Base-by-base conservation (phyloP, 1,139 yeast species). In the Geotrichum phurueaensis region DNA sequence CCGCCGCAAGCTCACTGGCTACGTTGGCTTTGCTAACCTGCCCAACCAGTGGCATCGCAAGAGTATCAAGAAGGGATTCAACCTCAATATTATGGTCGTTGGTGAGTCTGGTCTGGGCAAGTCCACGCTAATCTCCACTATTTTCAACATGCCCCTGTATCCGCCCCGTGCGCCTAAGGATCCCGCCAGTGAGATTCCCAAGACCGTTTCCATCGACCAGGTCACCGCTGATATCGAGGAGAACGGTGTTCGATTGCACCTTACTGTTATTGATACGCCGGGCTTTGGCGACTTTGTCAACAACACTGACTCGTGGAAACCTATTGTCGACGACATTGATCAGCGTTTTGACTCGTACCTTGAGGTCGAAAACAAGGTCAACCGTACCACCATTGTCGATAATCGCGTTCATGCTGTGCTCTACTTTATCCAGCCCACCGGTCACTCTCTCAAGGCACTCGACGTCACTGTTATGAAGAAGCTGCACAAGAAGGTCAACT, bases 21-120 rank as follows among this genome's bases (percentile, higher is more conserved):
- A 87, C 73, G 99, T 95, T 63, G 99, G 99, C 3, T 94, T 95
- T 76, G 97, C 98, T 68, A 95, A 92, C 76, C 81, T 95, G 71
- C 99, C 99, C 63, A 94, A 92, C 74, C 99, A 95, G 79, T 94
- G 98, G 97, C 98, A 94, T 77, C 85, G 97, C 76, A 91, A 89
- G 75, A 87, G 96, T 5, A 86, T 92, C 66, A 87, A 94, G 76
- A 84, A 94, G 73, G 99, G 99, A n/a, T 95, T 94, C 81, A 83
- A 80, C 69, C 84, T 95, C 74, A 95, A 94, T 73, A 53, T 62
- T 20, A 62, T 62, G 64, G 64, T 62, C 25, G 64, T 89, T 63
- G 96, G 96, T 43, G 96, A 90, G 76, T 80, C 87, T 65, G 98
- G 99, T 2, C 81, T 94, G 66, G 99, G 99, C 68, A 95, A 95